Evolutionary conservation across 2,329 filamentous ascomycete species (phyloP), one percentile per base, ranked within the genome.

Genomic region (Blastomyces percursus): DNA sequence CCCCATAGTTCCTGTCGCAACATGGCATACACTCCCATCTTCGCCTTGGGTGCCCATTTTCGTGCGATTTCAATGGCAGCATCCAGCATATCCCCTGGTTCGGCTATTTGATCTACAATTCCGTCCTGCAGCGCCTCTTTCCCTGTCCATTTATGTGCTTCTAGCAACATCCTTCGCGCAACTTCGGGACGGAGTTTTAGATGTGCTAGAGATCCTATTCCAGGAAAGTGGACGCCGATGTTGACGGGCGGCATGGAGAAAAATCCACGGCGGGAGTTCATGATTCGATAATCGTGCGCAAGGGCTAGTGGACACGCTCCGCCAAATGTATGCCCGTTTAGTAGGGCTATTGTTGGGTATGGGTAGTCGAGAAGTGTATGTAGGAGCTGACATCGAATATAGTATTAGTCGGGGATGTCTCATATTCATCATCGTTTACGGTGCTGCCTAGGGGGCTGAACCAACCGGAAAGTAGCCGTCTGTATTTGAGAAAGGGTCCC

Each of bases 401-500:
- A 24, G 19, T 19, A 42, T 62, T 62, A 62, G 61, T 38, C 27
- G 4, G 27, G 24, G 3, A 19, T 35, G 4, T 40, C 3, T 55
- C 24, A 24, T 21, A 30, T 21, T 21, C 6, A 2, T 19, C 16
- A 12, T 2, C 46, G 32, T 27, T 21, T 6, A 48, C 21, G 7
- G 21, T 30, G 40, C 11, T 46, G 32, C 35, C 24, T 44, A 16
- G 19, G 14, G 16, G 48, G 42, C 9, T 42, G 14, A 24, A 46
- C 61, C 1, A 59, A 62, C 61, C 56, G 83, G 82, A 7, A 78
- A 80, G 61, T 83, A 86, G 32, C 74, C 76, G 66, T 79, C 82
- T 32, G 76, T 75, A 50, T 85, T 83, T 75, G 77, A 82, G 60
- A 77, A 78, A 35, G 79, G 76, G 66, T 77, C 78, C 42, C 75